These are phyloP conservation scores for Coniochaeta sp. DNA, from an alignment of 2,329 filamentous ascomycete genomes.

Conservation along the genomic window DNA sequence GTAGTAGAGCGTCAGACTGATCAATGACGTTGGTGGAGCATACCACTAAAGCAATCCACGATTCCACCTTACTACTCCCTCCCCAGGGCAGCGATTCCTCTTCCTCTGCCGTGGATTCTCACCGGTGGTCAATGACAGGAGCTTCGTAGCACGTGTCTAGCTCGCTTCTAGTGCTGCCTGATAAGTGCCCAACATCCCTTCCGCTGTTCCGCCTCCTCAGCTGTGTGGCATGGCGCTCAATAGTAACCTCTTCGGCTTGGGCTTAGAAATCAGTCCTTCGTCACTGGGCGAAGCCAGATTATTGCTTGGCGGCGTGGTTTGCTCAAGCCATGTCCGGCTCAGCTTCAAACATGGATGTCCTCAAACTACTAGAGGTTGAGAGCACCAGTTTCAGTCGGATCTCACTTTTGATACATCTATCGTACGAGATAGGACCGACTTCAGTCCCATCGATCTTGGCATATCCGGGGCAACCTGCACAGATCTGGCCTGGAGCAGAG, in stretches of 20 bases:
- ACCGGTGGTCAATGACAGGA: not conserved
- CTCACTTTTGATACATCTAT: not conserved
- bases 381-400: too few species aligned
- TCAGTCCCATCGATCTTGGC: not conserved
- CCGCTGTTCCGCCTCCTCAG: too few species aligned
- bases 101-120: not conserved
- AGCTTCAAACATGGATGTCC: too few species aligned
- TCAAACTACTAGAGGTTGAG: too few species aligned
- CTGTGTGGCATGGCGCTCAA: too few species aligned
- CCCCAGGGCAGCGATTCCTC: not conserved
- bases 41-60: not conserved
- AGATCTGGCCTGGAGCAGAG: not conserved
- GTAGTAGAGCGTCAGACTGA: not conserved
- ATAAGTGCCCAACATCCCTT: not conserved
- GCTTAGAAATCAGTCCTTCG: too few species aligned
- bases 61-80: too few species aligned
- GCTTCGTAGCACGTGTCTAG: not conserved
- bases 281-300: too few species aligned
- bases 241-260: too few species aligned
- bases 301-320: too few species aligned
- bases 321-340: too few species aligned
- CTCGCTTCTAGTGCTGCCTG: not conserved
- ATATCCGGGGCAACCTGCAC: not conserved
- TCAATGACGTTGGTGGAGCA: not conserved
- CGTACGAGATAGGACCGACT: not conserved